Conservation (phyloP, 2,329 filamentous ascomycete species). For the Periconia digitata region DNA sequence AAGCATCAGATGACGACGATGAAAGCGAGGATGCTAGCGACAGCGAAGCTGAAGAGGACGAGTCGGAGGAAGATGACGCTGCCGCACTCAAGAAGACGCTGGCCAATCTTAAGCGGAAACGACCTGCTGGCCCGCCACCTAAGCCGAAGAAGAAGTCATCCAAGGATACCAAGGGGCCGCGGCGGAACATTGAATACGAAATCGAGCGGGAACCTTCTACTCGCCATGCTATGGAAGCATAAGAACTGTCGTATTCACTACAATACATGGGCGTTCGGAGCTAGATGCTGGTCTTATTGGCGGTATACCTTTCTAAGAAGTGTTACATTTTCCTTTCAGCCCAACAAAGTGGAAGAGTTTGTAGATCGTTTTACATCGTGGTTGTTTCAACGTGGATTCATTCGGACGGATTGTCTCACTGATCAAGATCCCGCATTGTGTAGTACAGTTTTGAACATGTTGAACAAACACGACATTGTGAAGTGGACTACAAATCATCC, state of each 20-base stretch:
- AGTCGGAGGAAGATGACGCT: conserved; percentile 56
- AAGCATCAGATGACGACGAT: conserved; percentile 58
- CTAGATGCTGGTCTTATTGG: background rate
- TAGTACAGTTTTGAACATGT: no score
- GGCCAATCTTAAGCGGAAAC: conserved; percentile 60
- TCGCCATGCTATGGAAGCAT: conserved; percentile 29
- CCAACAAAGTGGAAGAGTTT: background rate
- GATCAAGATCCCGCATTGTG: no score
- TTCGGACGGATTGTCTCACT: no score
- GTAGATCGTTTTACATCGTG: no score
- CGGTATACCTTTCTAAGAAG: conserved; percentile 3
- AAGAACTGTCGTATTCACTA: background rate
- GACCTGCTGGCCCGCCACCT: conserved; percentile 50
- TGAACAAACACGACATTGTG: no score
- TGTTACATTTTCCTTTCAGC: background rate
- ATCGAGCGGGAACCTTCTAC: conserved; percentile 62
- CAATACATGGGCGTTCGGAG: background rate
- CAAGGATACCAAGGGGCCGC: conserved; percentile 53
- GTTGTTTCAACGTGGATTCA: no score
- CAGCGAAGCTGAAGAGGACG: conserved; percentile 57
- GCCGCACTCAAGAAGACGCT: conserved; percentile 60
- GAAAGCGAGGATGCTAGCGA: conserved; percentile 56
- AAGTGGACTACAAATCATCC: no score
- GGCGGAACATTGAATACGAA: conserved; percentile 78
- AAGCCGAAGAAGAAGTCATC: conserved; percentile 61